phyloP scores from a whole-genome alignment of 306 rosid species.

The Rosa lucieae region DNA sequence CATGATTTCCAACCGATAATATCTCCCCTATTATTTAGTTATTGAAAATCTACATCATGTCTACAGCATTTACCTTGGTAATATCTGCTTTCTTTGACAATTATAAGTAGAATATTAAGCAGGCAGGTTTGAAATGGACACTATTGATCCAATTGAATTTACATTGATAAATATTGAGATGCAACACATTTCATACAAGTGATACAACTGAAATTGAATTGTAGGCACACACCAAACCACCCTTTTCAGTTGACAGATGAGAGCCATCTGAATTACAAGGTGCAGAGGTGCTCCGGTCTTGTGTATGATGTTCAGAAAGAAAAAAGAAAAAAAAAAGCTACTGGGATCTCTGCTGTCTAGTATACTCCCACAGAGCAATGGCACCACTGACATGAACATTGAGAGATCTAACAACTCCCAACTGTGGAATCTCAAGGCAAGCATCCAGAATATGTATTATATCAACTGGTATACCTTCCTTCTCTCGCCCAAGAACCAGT shows the following conservation, averaged over 20 bases:
- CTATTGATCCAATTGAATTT: not conserved
- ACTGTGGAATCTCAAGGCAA: slow-evolving; percentile 89
- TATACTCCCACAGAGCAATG: slow-evolving; percentile 94
- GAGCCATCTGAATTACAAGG: not conserved
- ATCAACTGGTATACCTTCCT: slow-evolving; percentile 95
- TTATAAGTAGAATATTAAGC: not conserved
- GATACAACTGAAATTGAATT: not conserved
- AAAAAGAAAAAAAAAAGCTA: slow-evolving; percentile 16
- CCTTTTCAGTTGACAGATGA: not conserved
- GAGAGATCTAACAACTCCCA: slow-evolving; percentile 94
- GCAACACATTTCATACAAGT: not conserved
- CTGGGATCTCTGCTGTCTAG: slow-evolving; percentile 83
- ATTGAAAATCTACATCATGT: not conserved
- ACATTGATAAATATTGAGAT: not conserved
- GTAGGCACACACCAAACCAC: not conserved
- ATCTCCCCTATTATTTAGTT: too few species aligned
- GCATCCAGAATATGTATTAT: slow-evolving; percentile 84
- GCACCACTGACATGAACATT: slow-evolving; percentile 98
- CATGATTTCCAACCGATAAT: not conserved
- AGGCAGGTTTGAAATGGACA: not conserved
- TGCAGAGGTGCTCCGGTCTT: not conserved
- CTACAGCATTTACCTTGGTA: not conserved
- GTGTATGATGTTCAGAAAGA: not conserved
- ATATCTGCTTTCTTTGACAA: not conserved
- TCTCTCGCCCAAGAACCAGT: slow-evolving; percentile 90